These are phyloP conservation scores for California macrophylla DNA, from an alignment of 441 rosid genomes.

Conservation along the genomic window DNA sequence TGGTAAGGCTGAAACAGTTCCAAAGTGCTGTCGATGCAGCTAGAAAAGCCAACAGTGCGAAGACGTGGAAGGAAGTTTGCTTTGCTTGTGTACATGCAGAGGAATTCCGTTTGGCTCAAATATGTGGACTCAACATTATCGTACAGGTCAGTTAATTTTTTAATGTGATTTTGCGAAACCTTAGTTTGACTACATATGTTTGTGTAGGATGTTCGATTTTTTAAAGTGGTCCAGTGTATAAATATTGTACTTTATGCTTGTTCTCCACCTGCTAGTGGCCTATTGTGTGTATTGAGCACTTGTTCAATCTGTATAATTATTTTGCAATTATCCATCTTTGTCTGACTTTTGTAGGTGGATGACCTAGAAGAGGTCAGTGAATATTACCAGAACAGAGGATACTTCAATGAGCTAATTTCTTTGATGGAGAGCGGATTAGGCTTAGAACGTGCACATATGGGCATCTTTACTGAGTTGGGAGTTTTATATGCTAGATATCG, in stretches of 20 bases:
- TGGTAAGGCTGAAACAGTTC: constrained; percentile 82
- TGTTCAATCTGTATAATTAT: constrained; percentile 22
- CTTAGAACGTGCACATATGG: constrained; percentile 99
- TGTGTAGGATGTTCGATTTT: background rate
- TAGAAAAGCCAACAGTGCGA: constrained; percentile 97
- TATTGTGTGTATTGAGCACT: background rate
- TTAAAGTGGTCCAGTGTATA: background rate
- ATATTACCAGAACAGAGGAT: constrained; percentile 94
- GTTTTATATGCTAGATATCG: constrained; percentile 97
- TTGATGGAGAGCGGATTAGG: constrained; percentile 99
- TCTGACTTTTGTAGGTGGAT: constrained; percentile 84
- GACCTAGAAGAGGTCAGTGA: constrained; percentile 97
- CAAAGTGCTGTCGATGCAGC: constrained; percentile 99
- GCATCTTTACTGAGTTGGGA: constrained; percentile 97
- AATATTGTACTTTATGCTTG: background rate
- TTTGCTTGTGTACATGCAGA: constrained; percentile 99
- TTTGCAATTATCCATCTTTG: constrained; percentile 35
- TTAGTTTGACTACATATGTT: constrained; percentile 34
- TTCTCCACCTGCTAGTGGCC: too few relatives aligned
- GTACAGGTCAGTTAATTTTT: constrained; percentile 52
- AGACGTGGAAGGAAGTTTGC: constrained; percentile 99
- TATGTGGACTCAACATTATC: constrained; percentile 92
- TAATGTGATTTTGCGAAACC: constrained; percentile 22
- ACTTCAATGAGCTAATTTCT: constrained; percentile 91
- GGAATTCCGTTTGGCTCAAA: constrained; percentile 97